A percentile compares a stretch with the other conserved stretches of the same genome.
Evolutionary conservation across 768 basidiomycete genomes (phyloP).

Genomic region (Serpula lacrymans): DNA sequence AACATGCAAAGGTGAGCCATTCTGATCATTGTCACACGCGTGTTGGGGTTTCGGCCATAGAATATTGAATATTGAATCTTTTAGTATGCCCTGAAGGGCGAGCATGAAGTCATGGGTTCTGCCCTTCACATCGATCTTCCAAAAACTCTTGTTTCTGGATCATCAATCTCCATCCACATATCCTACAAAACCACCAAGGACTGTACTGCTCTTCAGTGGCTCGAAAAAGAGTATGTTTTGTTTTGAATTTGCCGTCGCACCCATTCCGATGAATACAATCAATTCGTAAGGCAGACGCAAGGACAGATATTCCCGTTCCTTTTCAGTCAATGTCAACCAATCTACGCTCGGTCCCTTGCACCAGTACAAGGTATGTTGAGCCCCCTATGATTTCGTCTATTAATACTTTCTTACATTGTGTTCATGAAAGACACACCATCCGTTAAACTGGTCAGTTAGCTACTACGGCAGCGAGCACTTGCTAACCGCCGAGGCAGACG

Average conservation of each 20-base stretch:
- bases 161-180: conserved; percentile 32
- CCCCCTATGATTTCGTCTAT: not conserved
- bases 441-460: conserved; percentile 42
- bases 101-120: conserved; percentile 39
- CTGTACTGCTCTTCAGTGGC: conserved; percentile 52
- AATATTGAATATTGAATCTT: not conserved
- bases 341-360: conserved; percentile 50
- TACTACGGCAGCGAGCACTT: not conserved
- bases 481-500: conserved; percentile 26
- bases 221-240: conserved; percentile 37
- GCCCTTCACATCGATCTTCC: conserved; percentile 34
- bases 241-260: not conserved
- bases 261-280: not conserved
- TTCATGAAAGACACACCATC: conserved; percentile 44
- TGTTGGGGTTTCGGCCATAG: not conserved
- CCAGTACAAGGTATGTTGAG: conserved; percentile 41
- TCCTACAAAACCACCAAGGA: conserved; percentile 42
- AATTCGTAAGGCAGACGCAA: conserved; percentile 42
- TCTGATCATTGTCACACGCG: not conserved
- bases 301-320: conserved; percentile 52
- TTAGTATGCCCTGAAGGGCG: conserved; percentile 26
- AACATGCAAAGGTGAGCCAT: conserved; percentile 23
- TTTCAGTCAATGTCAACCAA: conserved; percentile 60
- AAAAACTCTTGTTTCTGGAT: conserved; percentile 15
- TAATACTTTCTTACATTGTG: not conserved